phyloP scores from a whole-genome alignment of 768 basidiomycete species.

The Lactarius trivialis region DNA sequence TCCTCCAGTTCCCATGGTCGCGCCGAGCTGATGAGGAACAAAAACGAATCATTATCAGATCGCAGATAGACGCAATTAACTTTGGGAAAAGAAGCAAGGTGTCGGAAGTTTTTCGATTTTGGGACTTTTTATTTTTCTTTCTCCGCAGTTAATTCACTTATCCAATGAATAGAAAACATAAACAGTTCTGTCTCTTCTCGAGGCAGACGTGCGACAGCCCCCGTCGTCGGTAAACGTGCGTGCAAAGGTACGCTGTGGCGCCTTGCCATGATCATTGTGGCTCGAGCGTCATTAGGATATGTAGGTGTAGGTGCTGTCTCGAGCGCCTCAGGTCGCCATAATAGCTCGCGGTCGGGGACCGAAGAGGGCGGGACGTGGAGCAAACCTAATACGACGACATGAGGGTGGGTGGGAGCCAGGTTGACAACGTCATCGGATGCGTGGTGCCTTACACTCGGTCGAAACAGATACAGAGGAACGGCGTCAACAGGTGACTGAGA shows the following conservation, averaged over 20 bases:
- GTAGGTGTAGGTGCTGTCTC: not conserved
- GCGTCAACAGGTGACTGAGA: not conserved
- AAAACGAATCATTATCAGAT: not conserved
- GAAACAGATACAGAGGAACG: not conserved
- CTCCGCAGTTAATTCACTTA: not conserved
- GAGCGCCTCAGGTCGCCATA: not conserved
- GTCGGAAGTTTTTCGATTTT: not conserved
- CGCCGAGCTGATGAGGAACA: not conserved
- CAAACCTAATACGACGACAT: conserved; percentile 12
- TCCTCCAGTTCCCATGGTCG: not conserved
- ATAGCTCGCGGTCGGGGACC: not conserved
- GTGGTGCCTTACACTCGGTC: not conserved
- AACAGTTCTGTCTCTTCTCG: not conserved
- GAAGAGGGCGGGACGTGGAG: not conserved
- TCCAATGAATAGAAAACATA: not conserved
- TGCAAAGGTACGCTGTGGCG: not conserved
- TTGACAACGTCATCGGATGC: conserved; percentile 3
- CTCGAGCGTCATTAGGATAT: not conserved
- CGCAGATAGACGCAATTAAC: not conserved
- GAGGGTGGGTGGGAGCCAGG: not conserved
- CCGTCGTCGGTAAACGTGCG: conserved; percentile 1
- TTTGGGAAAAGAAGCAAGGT: not conserved
- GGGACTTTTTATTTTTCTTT: not conserved
- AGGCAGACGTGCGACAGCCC: not conserved
- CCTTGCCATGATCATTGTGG: not conserved